These are phyloP conservation scores for Babesia bovis DNA, from an alignment of 169 alveolate genomes.

Conservation along the genomic window DNA sequence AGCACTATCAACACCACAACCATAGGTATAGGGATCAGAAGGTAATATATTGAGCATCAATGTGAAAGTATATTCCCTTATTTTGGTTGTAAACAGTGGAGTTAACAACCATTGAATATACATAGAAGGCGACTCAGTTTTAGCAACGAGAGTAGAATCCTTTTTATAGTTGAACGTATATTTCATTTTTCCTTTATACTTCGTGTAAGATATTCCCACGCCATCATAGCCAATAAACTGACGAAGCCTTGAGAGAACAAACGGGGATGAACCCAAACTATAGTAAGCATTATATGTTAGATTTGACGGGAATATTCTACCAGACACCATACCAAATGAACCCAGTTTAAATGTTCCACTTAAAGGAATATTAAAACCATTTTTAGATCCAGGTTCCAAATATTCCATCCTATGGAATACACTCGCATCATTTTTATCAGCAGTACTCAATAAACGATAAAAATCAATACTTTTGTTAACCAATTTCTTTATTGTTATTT, in stretches of 20 bases:
- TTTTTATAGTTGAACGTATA: slow-evolving; percentile 10
- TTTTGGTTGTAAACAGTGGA: background rate
- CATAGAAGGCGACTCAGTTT: background rate
- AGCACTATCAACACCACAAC: slow-evolving; percentile 47
- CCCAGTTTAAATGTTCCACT: background rate
- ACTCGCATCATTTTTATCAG: background rate
- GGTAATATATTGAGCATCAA: slow-evolving; percentile 16
- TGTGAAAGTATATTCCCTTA: background rate
- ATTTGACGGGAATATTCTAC: background rate
- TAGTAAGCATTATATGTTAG: background rate
- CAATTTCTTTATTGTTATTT: background rate
- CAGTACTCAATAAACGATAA: background rate
- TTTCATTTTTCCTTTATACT: background rate
- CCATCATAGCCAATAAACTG: background rate
- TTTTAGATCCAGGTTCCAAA: background rate
- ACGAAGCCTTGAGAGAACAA: background rate
- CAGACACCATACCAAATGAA: background rate
- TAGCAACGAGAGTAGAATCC: slow-evolving; percentile 43
- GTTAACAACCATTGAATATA: slow-evolving; percentile 2
- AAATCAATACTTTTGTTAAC: background rate
- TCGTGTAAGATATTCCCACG: background rate
- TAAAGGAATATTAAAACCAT: background rate
- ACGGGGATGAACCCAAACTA: no score
- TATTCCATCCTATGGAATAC: background rate
- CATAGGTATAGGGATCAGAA: slow-evolving; percentile 64